Evolutionary conservation across 495 filamentous ascomycete genomes (phyloP), one percentile per base, ranked within the genome.

Genomic region (Evansstolkia leycettana): DNA sequence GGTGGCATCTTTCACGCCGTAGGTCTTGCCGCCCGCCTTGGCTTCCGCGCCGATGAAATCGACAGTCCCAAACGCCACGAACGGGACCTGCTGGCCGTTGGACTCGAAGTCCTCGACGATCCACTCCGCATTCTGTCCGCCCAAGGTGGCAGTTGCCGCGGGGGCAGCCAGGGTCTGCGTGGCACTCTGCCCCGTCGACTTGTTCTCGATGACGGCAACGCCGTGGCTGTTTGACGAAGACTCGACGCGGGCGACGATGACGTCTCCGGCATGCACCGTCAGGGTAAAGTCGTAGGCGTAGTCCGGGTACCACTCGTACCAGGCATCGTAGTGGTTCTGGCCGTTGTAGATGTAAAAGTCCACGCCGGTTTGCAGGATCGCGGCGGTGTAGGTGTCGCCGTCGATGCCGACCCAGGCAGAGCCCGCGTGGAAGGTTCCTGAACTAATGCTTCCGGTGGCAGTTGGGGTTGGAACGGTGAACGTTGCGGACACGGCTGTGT

Each of bases 271-370:
- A 9, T 52, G 48, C 37, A 80, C 50, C 51, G 41, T 61, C 56
- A 10, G 46, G n/a, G n/a, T 43, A 45, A 80, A 78, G 47, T 70
- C 64, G 38, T 67, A 61, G 12, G 72, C 66, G 39, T 66, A 58
- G 31, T 70, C 58, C 4, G 75, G 74, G 45, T 64, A 78, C 75
- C 74, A 80, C 46, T 80, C 75, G 41, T 73, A 79, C 76, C 77
- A 81, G 13, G 72, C 64, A 29, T 70, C 65, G 39, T 63, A 78
- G 13, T 42, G 40, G 0, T 55, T 54, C 2, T 53, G 17, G 7
- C 54, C 55, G 28, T 52, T 44, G 12, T 57, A 42, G 16, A 69
- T 52, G 31, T 67, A 71, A 42, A 73, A 71, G 41, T 79, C 74
- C 10, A 77, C 53, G 7, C 78, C 78, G 0, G 75, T 71, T 46